phyloP scores from a whole-genome alignment of 116 monocot genomes.

The Iris pallida region DNA sequence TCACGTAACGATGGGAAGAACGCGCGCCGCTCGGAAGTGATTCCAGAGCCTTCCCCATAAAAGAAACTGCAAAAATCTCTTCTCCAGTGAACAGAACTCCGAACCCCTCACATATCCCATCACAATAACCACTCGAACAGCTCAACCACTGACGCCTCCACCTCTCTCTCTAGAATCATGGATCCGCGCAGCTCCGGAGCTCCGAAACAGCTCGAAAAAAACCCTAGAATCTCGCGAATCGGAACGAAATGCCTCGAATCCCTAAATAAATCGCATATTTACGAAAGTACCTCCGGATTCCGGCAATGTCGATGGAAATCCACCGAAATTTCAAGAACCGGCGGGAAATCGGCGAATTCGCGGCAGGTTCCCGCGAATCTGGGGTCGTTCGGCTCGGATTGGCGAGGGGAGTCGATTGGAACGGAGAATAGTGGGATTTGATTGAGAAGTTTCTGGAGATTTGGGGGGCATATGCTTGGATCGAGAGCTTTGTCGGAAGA shows the following conservation, averaged over 20 bases:
- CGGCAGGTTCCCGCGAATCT: slow-evolving; percentile 10
- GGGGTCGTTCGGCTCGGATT: slow-evolving; percentile 18
- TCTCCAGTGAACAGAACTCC: not conserved
- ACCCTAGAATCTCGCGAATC: slow-evolving; percentile 17
- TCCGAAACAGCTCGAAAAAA: slow-evolving; percentile 20
- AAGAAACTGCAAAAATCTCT: slow-evolving; percentile 1
- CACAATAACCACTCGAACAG: not conserved
- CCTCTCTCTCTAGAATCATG: not conserved
- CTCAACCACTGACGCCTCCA: not conserved
- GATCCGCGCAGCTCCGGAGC: not conserved
- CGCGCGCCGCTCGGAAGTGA: slow-evolving; percentile 1
- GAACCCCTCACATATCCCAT: slow-evolving; percentile 21
- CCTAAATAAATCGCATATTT: not conserved
- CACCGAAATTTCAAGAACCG: not conserved
- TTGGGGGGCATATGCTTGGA: not conserved
- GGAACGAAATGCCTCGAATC: not conserved
- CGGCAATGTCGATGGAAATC: not conserved
- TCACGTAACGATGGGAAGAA: slow-evolving; percentile 20
- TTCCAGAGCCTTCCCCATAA: slow-evolving; percentile 33
- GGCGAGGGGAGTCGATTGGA: slow-evolving; percentile 20
- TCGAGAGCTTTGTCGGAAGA: slow-evolving; percentile 2
- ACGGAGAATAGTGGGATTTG: not conserved
- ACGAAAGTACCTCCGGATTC: not conserved
- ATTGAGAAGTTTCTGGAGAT: not conserved
- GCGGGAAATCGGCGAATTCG: slow-evolving; percentile 1